phyloP scores from a whole-genome alignment of 768 basidiomycete genomes.

The Termitomyces sp. region DNA sequence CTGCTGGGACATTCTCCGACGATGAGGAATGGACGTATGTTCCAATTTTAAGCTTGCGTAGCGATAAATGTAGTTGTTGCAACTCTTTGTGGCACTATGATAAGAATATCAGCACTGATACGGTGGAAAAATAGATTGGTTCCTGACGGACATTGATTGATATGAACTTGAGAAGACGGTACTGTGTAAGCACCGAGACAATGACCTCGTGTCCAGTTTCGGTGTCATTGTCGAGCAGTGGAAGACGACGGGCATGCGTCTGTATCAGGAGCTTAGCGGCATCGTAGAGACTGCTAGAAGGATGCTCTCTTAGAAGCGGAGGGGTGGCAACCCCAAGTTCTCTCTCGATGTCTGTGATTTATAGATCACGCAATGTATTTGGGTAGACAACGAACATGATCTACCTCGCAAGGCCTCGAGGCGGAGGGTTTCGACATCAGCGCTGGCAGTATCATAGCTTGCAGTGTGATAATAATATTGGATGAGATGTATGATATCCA shows the following conservation, averaged over 20 bases:
- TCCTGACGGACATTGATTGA: conserved; percentile 80
- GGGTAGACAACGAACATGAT: conserved; percentile 7
- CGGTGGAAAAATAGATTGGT: not conserved
- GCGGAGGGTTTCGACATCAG: conserved; percentile 90
- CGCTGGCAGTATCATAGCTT: conserved; percentile 76
- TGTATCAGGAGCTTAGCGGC: conserved; percentile 88
- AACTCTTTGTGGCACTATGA: conserved; percentile 81
- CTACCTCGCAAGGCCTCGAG: conserved; percentile 85
- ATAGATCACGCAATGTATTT: conserved; percentile 3
- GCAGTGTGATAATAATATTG: conserved; percentile 95
- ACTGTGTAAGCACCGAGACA: conserved; percentile 94
- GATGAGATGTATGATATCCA: conserved; percentile 98
- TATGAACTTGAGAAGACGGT: conserved; percentile 96
- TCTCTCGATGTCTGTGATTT: conserved; percentile 79
- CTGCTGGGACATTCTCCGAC: conserved; percentile 40
- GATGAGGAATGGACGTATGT: conserved; percentile 71
- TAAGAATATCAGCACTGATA: conserved; percentile 6
- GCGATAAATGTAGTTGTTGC: conserved; percentile 68
- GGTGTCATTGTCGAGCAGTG: conserved; percentile 88
- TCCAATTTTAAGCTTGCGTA: conserved; percentile 88
- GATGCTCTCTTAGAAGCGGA: conserved; percentile 85
- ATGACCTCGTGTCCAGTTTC: conserved; percentile 96
- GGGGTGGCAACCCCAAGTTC: conserved; percentile 89
- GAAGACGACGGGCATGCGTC: conserved; percentile 92
- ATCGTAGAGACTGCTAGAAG: conserved; percentile 81